Percentiles rank a stretch among this genome's conserved stretches.
Evolutionary conservation across 1,284 basidiomycete species (phyloP).

Genomic region (Boletus smithii): DNA sequence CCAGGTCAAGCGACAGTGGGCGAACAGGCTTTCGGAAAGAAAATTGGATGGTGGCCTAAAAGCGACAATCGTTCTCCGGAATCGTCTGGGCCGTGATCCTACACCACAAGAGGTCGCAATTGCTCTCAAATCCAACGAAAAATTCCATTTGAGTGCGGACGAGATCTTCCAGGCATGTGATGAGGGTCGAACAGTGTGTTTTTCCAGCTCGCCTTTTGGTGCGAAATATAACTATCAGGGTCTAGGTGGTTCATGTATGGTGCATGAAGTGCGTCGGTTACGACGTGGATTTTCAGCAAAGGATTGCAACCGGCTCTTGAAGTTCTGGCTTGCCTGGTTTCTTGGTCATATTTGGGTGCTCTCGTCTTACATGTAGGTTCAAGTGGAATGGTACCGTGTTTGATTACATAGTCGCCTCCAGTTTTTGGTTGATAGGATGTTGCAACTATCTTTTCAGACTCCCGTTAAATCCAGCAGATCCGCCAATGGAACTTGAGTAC

Average conservation of each 20-base stretch:
- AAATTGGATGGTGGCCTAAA: background rate
- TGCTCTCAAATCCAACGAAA: background rate
- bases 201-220: background rate
- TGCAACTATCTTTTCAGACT: too few species aligned
- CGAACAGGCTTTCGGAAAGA: background rate
- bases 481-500: too few species aligned
- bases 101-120: slow-evolving; percentile 8
- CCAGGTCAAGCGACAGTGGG: slow-evolving; percentile 6
- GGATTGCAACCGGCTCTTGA: slow-evolving; percentile 5
- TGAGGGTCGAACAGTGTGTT: slow-evolving; percentile 6
- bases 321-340: too few species aligned
- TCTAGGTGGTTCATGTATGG: slow-evolving; percentile 8
- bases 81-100: slow-evolving; percentile 6
- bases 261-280: slow-evolving; percentile 14
- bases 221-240: background rate
- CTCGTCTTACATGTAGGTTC: too few species aligned
- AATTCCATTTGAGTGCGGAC: background rate
- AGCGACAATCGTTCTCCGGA: slow-evolving; percentile 14
- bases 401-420: too few species aligned
- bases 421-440: too few species aligned
- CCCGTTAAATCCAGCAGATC: too few species aligned
- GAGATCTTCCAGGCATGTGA: slow-evolving; percentile 8
- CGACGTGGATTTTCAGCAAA: slow-evolving; percentile 13
- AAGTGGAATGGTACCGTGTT: too few species aligned
- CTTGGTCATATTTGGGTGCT: background rate